Base-by-base conservation (phyloP, 2,329 filamentous ascomycete genomes). In the Aspergillus terreus region DNA sequence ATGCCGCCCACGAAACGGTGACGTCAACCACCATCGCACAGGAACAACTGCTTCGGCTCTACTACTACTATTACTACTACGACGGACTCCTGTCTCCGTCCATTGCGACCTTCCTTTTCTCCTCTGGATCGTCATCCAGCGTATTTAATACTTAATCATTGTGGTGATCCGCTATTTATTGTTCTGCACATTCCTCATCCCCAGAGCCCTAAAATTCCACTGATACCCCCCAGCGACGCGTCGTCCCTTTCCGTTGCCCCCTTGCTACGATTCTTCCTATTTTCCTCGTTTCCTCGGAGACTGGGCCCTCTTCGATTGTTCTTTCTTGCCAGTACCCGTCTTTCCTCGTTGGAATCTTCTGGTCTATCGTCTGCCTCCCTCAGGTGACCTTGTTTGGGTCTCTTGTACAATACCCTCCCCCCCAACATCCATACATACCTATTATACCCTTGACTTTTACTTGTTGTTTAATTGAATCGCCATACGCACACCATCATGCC, bases 401-500 rank as follows among this genome's bases (percentile, higher is more conserved):
- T 38, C 35, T 23, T 42, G 40, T 42, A 42, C 15, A 42, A 17
- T 42, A 41, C 11, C 27, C 7, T 30, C 4, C 10, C 40, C 40
- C 40, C 15, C 32, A 27, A 19, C 27, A 30, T 30, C 27, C 30
- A 38, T 38, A 38, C 17, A 33, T 32, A 45, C 32, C 15, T 44
- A 38, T 30, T 49, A 49, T 44, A 35, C 49, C 42, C 45, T 38
- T 12, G 10, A 21, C 19, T 46, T 15, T 12, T 19, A 5, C 23
- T 46, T 17, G 32, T 27, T 15, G 11, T 41, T 27, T 40, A 21
- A 41, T 15, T 47, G 10, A 11, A 41, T 25, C 21, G 27, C n/a
- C 27, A n/a, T 23, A 48, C 19, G 30, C 25, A n/a, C 33, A 48
- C 43, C 59, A 64, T 54, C 58, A 70, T 70, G 68, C 58, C 66